phyloP scores from a whole-genome alignment of 2,329 filamentous ascomycete genomes.

The Monosporascus ibericus region DNA sequence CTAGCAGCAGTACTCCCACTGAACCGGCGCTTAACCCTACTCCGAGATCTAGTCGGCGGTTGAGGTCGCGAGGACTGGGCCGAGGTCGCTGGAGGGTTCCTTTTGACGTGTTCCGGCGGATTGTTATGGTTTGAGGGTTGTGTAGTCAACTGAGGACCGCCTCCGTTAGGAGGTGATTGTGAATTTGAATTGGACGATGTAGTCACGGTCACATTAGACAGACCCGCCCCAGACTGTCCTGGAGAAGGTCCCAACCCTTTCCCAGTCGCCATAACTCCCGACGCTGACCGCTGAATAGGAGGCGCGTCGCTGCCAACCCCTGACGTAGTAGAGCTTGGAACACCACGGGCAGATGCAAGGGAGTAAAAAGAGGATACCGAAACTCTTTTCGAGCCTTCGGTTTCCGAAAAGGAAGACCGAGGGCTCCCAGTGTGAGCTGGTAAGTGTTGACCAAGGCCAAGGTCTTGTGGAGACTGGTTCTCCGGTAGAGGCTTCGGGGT shows the following conservation, averaged over 20 bases:
- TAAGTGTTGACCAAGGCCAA: conserved; percentile 27
- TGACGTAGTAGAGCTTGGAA: conserved; percentile 46
- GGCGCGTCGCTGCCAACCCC: conserved; percentile 46
- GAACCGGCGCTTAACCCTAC: conserved; percentile 66
- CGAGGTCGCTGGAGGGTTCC: conserved; percentile 28
- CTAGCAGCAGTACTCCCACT: conserved; percentile 78
- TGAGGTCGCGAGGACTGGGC: conserved; percentile 32
- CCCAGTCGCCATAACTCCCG: conserved; percentile 40
- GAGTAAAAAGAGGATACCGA: conserved; percentile 71
- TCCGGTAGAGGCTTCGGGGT: conserved; percentile 39
- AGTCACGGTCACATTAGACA: conserved; percentile 48
- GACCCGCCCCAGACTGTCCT: conserved; percentile 43
- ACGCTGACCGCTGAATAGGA: conserved; percentile 33
- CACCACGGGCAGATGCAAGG: conserved; percentile 53
- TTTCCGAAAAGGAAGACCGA: conserved; percentile 41
- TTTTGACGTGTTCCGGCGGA: conserved; percentile 41
- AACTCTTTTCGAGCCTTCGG: conserved; percentile 52
- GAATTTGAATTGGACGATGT: conserved; percentile 40
- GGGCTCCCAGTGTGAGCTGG: conserved; percentile 43
- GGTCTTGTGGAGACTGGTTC: conserved; percentile 14
- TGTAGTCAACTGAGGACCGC: conserved; percentile 40
- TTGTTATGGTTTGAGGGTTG: conserved; percentile 34
- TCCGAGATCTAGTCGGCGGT: conserved; percentile 53
- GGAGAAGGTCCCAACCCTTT: conserved; percentile 33
- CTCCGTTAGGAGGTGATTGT: conserved; percentile 32